Evolutionary conservation across 352 stramenopile genomes (phyloP).

Genomic region (Phytophthora sp.): DNA sequence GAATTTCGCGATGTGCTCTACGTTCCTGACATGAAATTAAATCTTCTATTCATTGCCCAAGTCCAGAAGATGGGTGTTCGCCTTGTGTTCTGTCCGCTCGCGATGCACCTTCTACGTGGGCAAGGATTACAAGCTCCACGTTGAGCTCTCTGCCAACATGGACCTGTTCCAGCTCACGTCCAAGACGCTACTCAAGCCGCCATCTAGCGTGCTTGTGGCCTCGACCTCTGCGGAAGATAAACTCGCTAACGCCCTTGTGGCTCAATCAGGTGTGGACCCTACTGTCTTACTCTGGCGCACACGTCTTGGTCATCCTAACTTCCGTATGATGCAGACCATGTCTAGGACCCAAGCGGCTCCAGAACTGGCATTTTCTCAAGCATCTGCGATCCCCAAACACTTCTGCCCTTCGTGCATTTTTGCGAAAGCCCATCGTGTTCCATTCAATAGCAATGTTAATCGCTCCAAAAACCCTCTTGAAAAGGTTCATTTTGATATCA

Average conservation of each 20-base stretch:
- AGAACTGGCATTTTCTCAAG: slow-evolving; percentile 3
- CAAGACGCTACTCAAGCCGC: too few species aligned
- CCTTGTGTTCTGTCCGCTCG: slow-evolving; percentile 1
- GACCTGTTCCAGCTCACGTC: too few species aligned
- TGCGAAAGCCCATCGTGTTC: slow-evolving; percentile 5
- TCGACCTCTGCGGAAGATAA: too few species aligned
- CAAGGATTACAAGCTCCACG: slow-evolving; percentile 1
- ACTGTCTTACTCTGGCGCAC: slow-evolving; percentile 8
- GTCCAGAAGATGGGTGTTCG: not conserved
- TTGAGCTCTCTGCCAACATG: not conserved
- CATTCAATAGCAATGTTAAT: slow-evolving; percentile 5
- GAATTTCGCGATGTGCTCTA: too few species aligned
- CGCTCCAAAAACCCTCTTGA: not conserved
- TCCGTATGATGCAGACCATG: slow-evolving; percentile 16
- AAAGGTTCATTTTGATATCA: not conserved
- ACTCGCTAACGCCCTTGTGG: slow-evolving; percentile 7
- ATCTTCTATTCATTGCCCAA: too few species aligned
- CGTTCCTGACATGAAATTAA: too few species aligned
- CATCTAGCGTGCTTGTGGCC: too few species aligned
- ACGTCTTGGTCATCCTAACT: slow-evolving; percentile 18
- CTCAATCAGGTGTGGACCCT: slow-evolving; percentile 11
- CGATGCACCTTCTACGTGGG: slow-evolving; percentile 5
- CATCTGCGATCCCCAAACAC: slow-evolving; percentile 6
- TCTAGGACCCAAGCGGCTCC: slow-evolving; percentile 3
- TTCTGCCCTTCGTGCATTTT: slow-evolving; percentile 13